Conservation (phyloP, 2,329 filamentous ascomycete species). For the Aspergillus jensenii region DNA sequence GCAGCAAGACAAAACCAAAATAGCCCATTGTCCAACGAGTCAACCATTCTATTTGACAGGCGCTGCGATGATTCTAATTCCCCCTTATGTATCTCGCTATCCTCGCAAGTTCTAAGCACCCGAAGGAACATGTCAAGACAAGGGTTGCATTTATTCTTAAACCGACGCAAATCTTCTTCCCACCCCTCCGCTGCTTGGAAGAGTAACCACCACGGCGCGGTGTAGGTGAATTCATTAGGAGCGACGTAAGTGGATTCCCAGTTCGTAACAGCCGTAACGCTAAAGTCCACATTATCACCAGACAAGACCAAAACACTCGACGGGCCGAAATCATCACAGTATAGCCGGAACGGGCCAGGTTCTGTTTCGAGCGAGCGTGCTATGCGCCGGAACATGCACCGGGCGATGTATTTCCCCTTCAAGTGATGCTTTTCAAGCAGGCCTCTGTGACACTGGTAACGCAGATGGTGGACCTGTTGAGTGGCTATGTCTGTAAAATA, state of each 20-base stretch:
- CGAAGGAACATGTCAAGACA: not conserved
- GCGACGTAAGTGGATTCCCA: not conserved
- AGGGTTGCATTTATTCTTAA: not conserved
- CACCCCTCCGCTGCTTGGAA: not conserved
- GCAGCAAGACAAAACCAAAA: conserved; percentile 6
- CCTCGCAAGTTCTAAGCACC: not conserved
- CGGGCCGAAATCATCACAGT: no score
- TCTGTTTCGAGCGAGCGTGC: no score
- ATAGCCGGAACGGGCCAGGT: no score
- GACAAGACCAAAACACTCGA: no score
- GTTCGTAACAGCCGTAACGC: not conserved
- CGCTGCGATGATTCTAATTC: not conserved
- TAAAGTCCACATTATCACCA: not conserved
- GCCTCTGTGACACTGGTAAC: not conserved
- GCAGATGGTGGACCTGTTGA: not conserved
- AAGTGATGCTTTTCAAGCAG: no score
- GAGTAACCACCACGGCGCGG: conserved; percentile 1
- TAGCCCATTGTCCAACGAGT: not conserved
- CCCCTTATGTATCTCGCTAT: not conserved
- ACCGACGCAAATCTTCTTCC: not conserved
- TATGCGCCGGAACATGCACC: no score
- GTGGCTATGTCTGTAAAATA: not conserved
- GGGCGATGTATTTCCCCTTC: no score
- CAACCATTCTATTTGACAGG: not conserved
- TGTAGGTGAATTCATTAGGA: conserved; percentile 1